Evolutionary conservation across 2,329 filamentous ascomycete species (phyloP).

Genomic region (Akanthomyces muscarius): DNA sequence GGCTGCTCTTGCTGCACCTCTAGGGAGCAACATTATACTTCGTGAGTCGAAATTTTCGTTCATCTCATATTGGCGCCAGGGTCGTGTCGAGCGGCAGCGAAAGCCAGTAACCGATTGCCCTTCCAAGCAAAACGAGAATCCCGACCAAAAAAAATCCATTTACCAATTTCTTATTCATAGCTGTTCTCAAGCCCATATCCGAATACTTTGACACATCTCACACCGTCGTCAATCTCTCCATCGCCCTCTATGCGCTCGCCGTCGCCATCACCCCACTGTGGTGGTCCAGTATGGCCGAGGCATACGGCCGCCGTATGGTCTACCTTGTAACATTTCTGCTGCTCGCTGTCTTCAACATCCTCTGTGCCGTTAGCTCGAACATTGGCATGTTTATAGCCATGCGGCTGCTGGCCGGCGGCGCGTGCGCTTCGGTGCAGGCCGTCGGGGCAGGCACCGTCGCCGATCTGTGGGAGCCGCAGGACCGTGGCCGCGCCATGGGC

Average conservation of each 20-base stretch:
- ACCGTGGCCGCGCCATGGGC: slow-evolving; percentile 76
- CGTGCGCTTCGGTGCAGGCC: slow-evolving; percentile 74
- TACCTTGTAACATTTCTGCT: slow-evolving; percentile 71
- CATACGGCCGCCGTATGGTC: slow-evolving; percentile 68
- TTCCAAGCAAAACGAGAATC: too few relatives aligned
- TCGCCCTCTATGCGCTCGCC: slow-evolving; percentile 76
- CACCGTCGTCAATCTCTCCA: slow-evolving; percentile 68
- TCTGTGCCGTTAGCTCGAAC: slow-evolving; percentile 64
- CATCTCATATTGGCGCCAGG: background rate
- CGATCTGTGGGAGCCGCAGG: slow-evolving; percentile 70
- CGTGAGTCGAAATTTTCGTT: background rate
- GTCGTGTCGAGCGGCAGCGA: background rate
- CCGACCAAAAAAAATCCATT: background rate
- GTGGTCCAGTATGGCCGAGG: slow-evolving; percentile 81
- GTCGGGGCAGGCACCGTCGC: slow-evolving; percentile 81
- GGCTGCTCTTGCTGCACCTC: background rate
- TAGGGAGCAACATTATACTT: background rate
- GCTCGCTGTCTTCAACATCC: slow-evolving; percentile 66
- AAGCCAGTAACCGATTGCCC: too few relatives aligned
- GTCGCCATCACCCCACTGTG: slow-evolving; percentile 84
- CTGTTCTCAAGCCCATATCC: slow-evolving; percentile 63
- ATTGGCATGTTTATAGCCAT: slow-evolving; percentile 76
- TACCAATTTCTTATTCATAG: slow-evolving; percentile 36
- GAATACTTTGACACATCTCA: slow-evolving; percentile 57
- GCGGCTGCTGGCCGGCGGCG: slow-evolving; percentile 69